phyloP scores from a whole-genome alignment of 1,139 yeast species.

The Candida albicans region DNA sequence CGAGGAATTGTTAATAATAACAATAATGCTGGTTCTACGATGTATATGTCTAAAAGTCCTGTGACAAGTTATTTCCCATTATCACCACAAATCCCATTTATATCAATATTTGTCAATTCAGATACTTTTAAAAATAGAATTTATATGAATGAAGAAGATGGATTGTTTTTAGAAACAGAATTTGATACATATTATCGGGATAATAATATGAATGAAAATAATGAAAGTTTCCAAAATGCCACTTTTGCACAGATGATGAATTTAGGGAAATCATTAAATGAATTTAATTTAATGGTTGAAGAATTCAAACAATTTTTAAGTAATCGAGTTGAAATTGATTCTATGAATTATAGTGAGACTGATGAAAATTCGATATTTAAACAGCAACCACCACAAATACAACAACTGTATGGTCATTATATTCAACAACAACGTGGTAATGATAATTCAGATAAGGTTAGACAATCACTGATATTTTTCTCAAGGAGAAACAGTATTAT shows the following conservation, averaged over 20 bases:
- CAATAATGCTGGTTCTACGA: slow-evolving; percentile 8
- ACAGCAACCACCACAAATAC: neutral
- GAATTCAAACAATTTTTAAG: slow-evolving; percentile 61
- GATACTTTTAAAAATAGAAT: slow-evolving; percentile 29
- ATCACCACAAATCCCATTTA: slow-evolving; percentile 34
- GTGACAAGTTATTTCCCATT: slow-evolving; percentile 18
- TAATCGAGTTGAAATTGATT: slow-evolving; percentile 37
- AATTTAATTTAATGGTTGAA: slow-evolving; percentile 56
- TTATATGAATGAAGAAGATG: slow-evolving; percentile 34
- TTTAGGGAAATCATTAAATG: slow-evolving; percentile 66
- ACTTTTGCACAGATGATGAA: slow-evolving; percentile 22
- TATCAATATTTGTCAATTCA: slow-evolving; percentile 35
- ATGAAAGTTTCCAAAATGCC: slow-evolving; percentile 1
- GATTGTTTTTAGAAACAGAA: slow-evolving; percentile 13
- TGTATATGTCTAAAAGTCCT: neutral
- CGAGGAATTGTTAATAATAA: slow-evolving; percentile 3
- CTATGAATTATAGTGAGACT: slow-evolving; percentile 22
- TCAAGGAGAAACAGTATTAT: neutral
- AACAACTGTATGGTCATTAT: too few relatives aligned
- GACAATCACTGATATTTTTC: too few relatives aligned
- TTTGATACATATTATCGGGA: neutral
- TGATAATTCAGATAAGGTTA: too few relatives aligned
- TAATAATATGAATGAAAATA: slow-evolving; percentile 11
- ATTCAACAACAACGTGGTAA: too few relatives aligned
- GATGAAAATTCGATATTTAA: neutral